Conservation (phyloP, 805 yeast genomes). For the Ogataea corticis region DNA sequence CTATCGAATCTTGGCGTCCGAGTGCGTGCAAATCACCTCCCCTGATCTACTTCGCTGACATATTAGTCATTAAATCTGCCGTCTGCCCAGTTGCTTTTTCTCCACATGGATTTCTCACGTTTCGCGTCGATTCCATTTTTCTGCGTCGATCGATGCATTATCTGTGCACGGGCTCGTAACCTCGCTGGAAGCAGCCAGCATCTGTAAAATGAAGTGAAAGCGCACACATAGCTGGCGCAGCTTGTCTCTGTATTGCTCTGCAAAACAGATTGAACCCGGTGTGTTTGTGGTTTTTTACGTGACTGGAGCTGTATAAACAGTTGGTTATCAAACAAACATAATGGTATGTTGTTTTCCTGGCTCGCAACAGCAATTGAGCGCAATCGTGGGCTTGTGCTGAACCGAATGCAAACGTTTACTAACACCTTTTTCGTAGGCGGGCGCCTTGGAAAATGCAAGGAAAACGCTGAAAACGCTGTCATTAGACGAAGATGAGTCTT, state of each 20-base stretch:
- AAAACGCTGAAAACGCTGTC: conserved; percentile 86
- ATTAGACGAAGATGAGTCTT: conserved; percentile 71
- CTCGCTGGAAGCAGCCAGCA: conserved; percentile 22
- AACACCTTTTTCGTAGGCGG: conserved; percentile 55
- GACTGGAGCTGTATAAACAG: conserved; percentile 39
- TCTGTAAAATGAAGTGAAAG: conserved; percentile 1
- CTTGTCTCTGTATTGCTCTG: background rate
- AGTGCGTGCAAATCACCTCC: too few relatives aligned
- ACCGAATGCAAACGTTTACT: too few relatives aligned
- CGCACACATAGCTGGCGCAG: background rate
- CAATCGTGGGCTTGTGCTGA: too few relatives aligned
- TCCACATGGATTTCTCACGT: background rate
- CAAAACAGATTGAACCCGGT: conserved; percentile 2
- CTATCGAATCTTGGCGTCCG: too few relatives aligned
- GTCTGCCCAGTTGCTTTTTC: conserved; percentile 16
- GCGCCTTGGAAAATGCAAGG: conserved; percentile 96
- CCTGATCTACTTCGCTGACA: too few relatives aligned
- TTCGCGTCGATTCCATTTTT: background rate
- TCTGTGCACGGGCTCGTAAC: conserved; percentile 13
- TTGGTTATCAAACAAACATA: conserved; percentile 7
- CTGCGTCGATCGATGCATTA: conserved; percentile 2
- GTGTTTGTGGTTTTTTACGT: conserved; percentile 3
- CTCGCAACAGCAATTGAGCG: background rate
- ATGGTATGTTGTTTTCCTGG: background rate
- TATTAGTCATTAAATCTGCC: too few relatives aligned